A percentile compares a stretch with the other conserved stretches of the same genome.
Conservation (phyloP, 305 asterid genomes). For the Vinca major region DNA sequence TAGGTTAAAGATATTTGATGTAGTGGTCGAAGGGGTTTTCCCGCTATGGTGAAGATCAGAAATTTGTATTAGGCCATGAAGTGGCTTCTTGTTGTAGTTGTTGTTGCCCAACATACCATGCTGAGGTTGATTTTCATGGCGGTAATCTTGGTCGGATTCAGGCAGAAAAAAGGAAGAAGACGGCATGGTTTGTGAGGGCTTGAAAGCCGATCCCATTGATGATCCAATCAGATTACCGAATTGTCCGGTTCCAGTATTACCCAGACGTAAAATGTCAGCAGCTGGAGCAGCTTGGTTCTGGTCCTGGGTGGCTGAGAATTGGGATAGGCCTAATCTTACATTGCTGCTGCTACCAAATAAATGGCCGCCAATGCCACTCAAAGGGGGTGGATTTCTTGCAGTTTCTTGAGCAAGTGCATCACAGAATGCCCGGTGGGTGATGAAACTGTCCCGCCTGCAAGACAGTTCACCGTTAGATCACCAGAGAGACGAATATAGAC, state of each 20-base stretch:
- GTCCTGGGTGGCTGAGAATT: constrained; percentile 16
- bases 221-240: constrained; percentile 38
- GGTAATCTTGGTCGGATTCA: constrained; percentile 5
- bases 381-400: constrained; percentile 51
- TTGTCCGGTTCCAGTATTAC: constrained; percentile 25
- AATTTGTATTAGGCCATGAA: constrained; percentile 46
- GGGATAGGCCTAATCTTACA: constrained; percentile 36
- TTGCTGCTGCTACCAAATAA: constrained; percentile 20
- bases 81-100: constrained; percentile 11
- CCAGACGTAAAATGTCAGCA: constrained; percentile 41
- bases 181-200: constrained; percentile 15
- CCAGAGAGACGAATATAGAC: too few species aligned
- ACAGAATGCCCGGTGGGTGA: constrained; percentile 81
- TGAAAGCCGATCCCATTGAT: constrained; percentile 16
- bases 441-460: constrained; percentile 77
- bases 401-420: constrained; percentile 84
- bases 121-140: constrained; percentile 28
- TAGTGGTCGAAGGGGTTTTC: constrained; percentile 23
- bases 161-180: constrained; percentile 29
- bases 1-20: constrained; percentile 42
- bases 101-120: constrained; percentile 8
- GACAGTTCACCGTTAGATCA: background rate
- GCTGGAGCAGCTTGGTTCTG: constrained; percentile 19
- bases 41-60: constrained; percentile 50
- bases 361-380: constrained; percentile 48